Evolutionary conservation across 176 grass and related monocot genomes (phyloP).

Genomic region (Raddia guianensis): DNA sequence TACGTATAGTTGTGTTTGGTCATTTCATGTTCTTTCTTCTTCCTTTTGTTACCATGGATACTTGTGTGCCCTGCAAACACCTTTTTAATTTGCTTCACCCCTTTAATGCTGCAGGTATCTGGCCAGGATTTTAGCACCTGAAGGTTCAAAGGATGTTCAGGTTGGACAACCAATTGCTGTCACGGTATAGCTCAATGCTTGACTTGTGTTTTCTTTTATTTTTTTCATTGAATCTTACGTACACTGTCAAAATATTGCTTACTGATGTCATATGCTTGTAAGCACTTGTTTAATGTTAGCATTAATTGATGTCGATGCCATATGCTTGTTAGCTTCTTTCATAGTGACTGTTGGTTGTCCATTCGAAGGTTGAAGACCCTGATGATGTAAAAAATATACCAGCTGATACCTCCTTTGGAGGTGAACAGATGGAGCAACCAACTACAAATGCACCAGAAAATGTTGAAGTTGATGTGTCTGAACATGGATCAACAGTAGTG

Average conservation of each 20-base stretch:
- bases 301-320: not conserved
- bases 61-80: conserved; percentile 9
- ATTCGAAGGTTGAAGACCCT: conserved; percentile 82
- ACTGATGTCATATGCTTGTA: conserved; percentile 2
- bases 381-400: conserved; percentile 82
- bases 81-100: conserved; percentile 14
- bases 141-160: conserved; percentile 94
- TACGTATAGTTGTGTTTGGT: not conserved
- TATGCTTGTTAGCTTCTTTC: conserved; percentile 5
- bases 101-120: conserved; percentile 66
- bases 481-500: conserved; percentile 52
- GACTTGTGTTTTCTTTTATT: not conserved
- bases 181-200: conserved; percentile 67
- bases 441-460: conserved; percentile 39
- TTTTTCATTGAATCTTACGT: conserved; percentile 21
- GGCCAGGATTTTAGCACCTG: conserved; percentile 96
- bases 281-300: not conserved
- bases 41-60: conserved; percentile 26
- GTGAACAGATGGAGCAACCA: conserved; percentile 62
- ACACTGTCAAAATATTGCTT: not conserved
- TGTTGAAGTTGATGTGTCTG: conserved; percentile 43
- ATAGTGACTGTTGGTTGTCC: conserved; percentile 14
- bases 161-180: conserved; percentile 92
- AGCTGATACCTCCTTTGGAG: conserved; percentile 58
- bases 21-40: conserved; percentile 22